These are phyloP conservation scores for Trichoderma endophyticum DNA, from an alignment of 2,329 filamentous ascomycete genomes.

Conservation along the genomic window DNA sequence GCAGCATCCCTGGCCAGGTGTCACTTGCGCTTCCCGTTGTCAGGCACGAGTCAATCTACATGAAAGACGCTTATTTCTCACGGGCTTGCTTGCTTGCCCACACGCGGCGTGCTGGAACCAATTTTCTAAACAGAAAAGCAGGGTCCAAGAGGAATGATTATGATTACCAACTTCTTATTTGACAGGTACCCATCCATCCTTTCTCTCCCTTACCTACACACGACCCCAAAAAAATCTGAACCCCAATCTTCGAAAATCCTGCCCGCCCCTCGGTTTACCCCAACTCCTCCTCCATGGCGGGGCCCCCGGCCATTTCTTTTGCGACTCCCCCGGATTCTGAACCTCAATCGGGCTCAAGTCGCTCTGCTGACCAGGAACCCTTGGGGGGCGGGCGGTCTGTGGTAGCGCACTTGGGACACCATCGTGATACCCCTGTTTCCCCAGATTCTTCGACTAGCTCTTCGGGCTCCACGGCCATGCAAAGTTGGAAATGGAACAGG, in stretches of 20 bases:
- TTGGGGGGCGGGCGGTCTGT: constrained; percentile 22
- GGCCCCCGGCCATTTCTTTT: constrained; percentile 8
- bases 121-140: background rate
- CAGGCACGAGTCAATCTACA: background rate
- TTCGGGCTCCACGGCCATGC: constrained; percentile 2
- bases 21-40: background rate
- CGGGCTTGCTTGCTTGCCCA: background rate
- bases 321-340: constrained; percentile 16
- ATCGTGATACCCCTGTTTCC: constrained; percentile 32
- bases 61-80: background rate
- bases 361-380: constrained; percentile 27
- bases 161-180: background rate
- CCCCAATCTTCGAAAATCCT: constrained; percentile 2
- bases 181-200: background rate
- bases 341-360: constrained; percentile 25
- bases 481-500: background rate
- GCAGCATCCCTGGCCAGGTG: background rate
- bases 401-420: constrained; percentile 29
- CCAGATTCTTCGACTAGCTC: constrained; percentile 29
- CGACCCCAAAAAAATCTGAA: constrained; percentile 7
- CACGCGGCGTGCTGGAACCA: background rate
- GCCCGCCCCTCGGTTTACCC: constrained; percentile 18
- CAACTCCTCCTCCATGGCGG: constrained; percentile 7
- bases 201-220: background rate
- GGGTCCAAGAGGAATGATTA: background rate